Evolutionary conservation across 129 eudicot genomes (phyloP), one percentile per base, ranked within the genome.

Genomic region (Dittrichia graveolens): DNA sequence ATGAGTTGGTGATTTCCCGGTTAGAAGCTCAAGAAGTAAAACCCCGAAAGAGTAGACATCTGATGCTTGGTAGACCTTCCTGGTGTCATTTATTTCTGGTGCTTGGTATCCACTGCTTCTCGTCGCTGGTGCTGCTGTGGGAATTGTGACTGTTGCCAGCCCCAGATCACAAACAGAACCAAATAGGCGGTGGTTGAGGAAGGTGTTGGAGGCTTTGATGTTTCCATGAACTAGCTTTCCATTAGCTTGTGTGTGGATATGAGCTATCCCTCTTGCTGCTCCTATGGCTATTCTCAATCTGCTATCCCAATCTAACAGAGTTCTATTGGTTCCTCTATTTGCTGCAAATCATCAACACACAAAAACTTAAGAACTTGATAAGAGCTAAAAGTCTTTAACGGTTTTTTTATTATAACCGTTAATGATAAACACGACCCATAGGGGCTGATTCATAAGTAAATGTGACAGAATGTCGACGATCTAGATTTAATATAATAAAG

Each of bases 21-120:
- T 87, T 37, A 94, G 87, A 31, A 94, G 97, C 61, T 94, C 98
- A 1, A 94, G 90, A 13, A 90, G 58, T 18, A 94, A n/a, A 59
- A 90, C 98, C 16, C 97, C 98, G 24, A 75, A 94, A 76, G 93
- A 84, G 84, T 90, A 94, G 50, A 87, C 93, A 63, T 90, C 98
- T 0, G 97, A 87, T 13, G 88, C 66, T 72, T 85, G 96, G 59
- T 88, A 62, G 11, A 67, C 87, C 70, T 86, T 90, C 34, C 83
- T 67, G 34, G 84, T 67, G 81, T 88, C 89, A 0, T 85, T 79
- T 52, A 90, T 76, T 73, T 94, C 97, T 7, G 97, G 98, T 56
- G 97, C 95, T 7, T 86, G 83, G 79, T 93, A 93, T 24, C 98
- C 95, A 35, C 78, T 76, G 0, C 77, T 60, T 24, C 83, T 72